These are phyloP conservation scores for Yamadazyma olivae DNA, from an alignment of 805 yeast species.

Conservation along the genomic window DNA sequence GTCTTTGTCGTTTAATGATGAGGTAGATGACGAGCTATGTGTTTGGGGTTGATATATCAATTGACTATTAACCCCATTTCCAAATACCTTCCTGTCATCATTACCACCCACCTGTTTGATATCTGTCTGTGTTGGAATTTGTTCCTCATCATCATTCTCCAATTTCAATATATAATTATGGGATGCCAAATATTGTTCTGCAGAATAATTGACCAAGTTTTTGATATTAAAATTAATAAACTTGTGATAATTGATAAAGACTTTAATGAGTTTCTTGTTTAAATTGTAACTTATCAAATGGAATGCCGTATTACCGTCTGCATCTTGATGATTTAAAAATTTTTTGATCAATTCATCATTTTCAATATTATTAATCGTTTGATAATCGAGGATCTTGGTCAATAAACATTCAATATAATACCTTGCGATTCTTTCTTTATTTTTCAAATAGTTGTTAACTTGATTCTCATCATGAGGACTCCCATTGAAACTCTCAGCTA, in stretches of 20 bases:
- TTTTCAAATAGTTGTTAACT: slow-evolving; percentile 17
- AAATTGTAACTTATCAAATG: slow-evolving; percentile 85
- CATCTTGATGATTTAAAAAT: slow-evolving; percentile 83
- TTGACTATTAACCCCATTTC: neutral
- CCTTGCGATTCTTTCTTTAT: slow-evolving; percentile 34
- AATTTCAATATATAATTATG: slow-evolving; percentile 27
- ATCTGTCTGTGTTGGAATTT: slow-evolving; percentile 4
- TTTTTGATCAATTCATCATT: slow-evolving; percentile 29
- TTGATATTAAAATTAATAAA: slow-evolving; percentile 43
- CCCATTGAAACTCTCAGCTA: slow-evolving; percentile 10
- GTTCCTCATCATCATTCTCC: slow-evolving; percentile 15
- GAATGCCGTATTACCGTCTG: slow-evolving; percentile 91
- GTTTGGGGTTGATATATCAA: neutral
- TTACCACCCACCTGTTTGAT: neutral
- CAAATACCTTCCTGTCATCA: neutral
- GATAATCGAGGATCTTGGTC: slow-evolving; percentile 28
- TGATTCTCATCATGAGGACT: slow-evolving; percentile 10
- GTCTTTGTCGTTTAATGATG: neutral
- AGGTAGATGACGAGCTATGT: neutral
- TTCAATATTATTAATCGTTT: slow-evolving; percentile 11
- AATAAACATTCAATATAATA: slow-evolving; percentile 39
- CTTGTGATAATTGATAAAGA: slow-evolving; percentile 83
- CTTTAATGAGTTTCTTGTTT: slow-evolving; percentile 70
- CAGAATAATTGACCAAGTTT: slow-evolving; percentile 45
- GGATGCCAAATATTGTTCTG: slow-evolving; percentile 39